phyloP scores from a whole-genome alignment of 2,329 filamentous ascomycete genomes.

The Phoma sp. region DNA sequence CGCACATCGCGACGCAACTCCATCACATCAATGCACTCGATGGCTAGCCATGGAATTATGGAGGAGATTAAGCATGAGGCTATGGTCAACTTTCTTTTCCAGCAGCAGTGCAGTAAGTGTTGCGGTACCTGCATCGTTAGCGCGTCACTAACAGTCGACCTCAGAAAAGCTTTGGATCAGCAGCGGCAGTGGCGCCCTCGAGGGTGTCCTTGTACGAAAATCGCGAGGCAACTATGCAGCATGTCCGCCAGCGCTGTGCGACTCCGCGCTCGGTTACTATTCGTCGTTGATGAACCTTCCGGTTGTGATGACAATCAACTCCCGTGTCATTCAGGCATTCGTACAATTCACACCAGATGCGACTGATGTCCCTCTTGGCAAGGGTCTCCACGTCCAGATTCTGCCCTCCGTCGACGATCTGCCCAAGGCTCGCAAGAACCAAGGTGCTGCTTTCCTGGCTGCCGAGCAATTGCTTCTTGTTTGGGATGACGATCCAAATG shows the following conservation, averaged over 20 bases:
- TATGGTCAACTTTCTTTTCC: slow-evolving; percentile 83
- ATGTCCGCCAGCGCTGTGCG: slow-evolving; percentile 69
- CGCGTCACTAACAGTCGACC: slow-evolving; percentile 8
- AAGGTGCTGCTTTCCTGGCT: slow-evolving; percentile 78
- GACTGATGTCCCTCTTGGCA: slow-evolving; percentile 75
- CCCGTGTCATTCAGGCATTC: slow-evolving; percentile 78
- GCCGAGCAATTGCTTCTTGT: slow-evolving; percentile 73
- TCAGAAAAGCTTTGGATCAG: slow-evolving; percentile 69
- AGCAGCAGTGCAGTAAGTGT: slow-evolving; percentile 69
- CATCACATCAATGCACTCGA: slow-evolving; percentile 19
- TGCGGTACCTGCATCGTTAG: slow-evolving; percentile 3
- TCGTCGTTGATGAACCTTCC: slow-evolving; percentile 74
- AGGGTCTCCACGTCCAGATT: slow-evolving; percentile 78
- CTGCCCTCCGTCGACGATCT: slow-evolving; percentile 74
- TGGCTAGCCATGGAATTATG: slow-evolving; percentile 19
- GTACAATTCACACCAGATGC: slow-evolving; percentile 74
- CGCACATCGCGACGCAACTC: slow-evolving; percentile 29
- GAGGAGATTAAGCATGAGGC: slow-evolving; percentile 81
- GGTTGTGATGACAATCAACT: slow-evolving; percentile 81
- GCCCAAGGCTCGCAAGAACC: slow-evolving; percentile 73
- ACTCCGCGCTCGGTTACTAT: slow-evolving; percentile 68
- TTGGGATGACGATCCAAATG: slow-evolving; percentile 78
- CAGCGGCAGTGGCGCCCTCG: slow-evolving; percentile 57
- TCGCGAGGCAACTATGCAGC: slow-evolving; percentile 73
- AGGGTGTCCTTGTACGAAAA: slow-evolving; percentile 69